Evolutionary conservation across 345 rosid species (phyloP).

Genomic region (Tarenaya hassleriana): DNA sequence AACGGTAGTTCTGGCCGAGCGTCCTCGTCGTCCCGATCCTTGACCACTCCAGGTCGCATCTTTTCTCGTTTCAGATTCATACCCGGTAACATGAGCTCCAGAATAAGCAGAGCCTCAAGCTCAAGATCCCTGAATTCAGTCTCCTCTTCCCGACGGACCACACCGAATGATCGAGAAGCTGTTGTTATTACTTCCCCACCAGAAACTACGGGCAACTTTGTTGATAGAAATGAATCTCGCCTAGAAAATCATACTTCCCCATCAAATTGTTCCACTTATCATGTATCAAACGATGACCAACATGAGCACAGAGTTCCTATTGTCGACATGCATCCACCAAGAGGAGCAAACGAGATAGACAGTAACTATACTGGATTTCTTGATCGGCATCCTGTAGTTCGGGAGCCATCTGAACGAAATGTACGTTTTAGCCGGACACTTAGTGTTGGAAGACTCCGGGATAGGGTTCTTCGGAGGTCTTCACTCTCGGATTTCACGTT

Average conservation of each 20-base stretch:
- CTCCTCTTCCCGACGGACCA: constrained; percentile 32
- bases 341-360: constrained; percentile 36
- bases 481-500: constrained; percentile 52
- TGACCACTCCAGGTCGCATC: constrained; percentile 40
- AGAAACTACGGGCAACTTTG: constrained; percentile 27
- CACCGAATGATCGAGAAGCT: constrained; percentile 26
- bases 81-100: constrained; percentile 74
- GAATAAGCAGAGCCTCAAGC: constrained; percentile 68
- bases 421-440: constrained; percentile 85
- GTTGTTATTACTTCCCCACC: constrained; percentile 27
- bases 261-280: no score
- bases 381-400: constrained; percentile 50
- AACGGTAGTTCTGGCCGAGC: constrained; percentile 47
- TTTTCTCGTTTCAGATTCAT: constrained; percentile 82
- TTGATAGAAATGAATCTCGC: constrained; percentile 34
- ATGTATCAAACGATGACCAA: no score
- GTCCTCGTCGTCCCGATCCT: constrained; percentile 31
- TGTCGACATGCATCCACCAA: constrained; percentile 30
- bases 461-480: constrained; percentile 83
- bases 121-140: constrained; percentile 62
- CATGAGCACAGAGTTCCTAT: constrained; percentile 19
- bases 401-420: constrained; percentile 70
- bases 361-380: constrained; percentile 35
- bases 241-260: no score
- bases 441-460: constrained; percentile 97